Percentiles rank a stretch among this genome's conserved stretches.
Conservation (phyloP, 106 monocot genomes). For the Ottelia alismoides region DNA sequence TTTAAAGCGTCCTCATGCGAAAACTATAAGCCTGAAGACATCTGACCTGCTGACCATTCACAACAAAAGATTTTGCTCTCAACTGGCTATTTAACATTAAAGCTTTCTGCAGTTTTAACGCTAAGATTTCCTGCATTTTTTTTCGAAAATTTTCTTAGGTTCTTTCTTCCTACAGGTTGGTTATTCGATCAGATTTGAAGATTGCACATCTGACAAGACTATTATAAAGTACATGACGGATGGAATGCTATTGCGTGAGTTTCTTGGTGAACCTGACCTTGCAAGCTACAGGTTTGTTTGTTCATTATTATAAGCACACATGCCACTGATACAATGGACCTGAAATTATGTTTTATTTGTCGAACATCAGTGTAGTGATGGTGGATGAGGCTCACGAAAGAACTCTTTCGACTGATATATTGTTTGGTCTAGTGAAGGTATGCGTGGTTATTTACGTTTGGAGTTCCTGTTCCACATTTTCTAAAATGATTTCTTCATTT, state of each 20-base stretch:
- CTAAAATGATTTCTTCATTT: neutral
- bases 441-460: too few relatives aligned
- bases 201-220: slow-evolving; percentile 93
- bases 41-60: too few relatives aligned
- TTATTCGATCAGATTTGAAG: slow-evolving; percentile 96
- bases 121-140: too few relatives aligned
- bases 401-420: slow-evolving; percentile 75
- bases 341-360: too few relatives aligned
- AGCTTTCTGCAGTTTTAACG: too few relatives aligned
- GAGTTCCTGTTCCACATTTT: neutral
- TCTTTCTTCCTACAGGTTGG: slow-evolving; percentile 73
- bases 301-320: too few relatives aligned
- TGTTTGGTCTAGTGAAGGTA: slow-evolving; percentile 86
- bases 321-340: neutral
- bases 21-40: too few relatives aligned
- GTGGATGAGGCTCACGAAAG: slow-evolving; percentile 96
- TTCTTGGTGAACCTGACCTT: slow-evolving; percentile 92
- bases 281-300: slow-evolving; percentile 64
- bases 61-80: too few relatives aligned
- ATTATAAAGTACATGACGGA: slow-evolving; percentile 92
- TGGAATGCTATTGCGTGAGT: slow-evolving; percentile 90
- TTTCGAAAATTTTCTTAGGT: too few relatives aligned
- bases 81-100: too few relatives aligned
- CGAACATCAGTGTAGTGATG: slow-evolving; percentile 75
- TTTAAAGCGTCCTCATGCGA: too few relatives aligned